Evolutionary conservation across 768 basidiomycete species (phyloP).

Genomic region (Tulasnella sp.): DNA sequence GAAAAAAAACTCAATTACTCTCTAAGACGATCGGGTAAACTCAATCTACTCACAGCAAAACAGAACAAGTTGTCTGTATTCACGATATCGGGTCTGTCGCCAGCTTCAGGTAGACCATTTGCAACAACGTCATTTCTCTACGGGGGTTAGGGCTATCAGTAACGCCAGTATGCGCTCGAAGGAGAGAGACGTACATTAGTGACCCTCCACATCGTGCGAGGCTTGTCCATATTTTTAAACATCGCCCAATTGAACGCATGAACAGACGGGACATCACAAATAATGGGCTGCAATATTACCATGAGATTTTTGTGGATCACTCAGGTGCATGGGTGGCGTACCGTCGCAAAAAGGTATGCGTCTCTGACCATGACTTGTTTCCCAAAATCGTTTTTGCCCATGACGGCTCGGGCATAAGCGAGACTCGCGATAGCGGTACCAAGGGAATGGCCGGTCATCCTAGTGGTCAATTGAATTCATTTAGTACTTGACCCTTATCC

Average conservation of each 20-base stretch:
- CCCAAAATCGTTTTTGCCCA: conserved; percentile 10
- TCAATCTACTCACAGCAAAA: background rate
- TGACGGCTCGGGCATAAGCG: conserved; percentile 16
- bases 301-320: conserved; percentile 6
- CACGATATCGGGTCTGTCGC: conserved; percentile 1
- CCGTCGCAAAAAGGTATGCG: conserved; percentile 20
- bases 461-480: background rate
- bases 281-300: background rate
- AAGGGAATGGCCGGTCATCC: conserved; percentile 15
- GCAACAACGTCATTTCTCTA: conserved; percentile 18
- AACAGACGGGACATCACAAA: background rate
- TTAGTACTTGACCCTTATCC: background rate
- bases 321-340: background rate
- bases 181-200: conserved; percentile 12
- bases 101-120: conserved; percentile 18
- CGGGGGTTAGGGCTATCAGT: background rate
- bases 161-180: background rate
- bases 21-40: background rate
- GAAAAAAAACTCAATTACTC: background rate
- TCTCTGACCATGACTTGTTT: conserved; percentile 14
- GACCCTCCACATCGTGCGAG: conserved; percentile 17
- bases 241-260: conserved; percentile 14
- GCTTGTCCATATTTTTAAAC: background rate
- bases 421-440: conserved; percentile 19
- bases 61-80: background rate